A percentile compares a stretch with the other conserved stretches of the same genome.
Conservation (phyloP, 306 rosid genomes). For the Casuarina cunninghamiana region DNA sequence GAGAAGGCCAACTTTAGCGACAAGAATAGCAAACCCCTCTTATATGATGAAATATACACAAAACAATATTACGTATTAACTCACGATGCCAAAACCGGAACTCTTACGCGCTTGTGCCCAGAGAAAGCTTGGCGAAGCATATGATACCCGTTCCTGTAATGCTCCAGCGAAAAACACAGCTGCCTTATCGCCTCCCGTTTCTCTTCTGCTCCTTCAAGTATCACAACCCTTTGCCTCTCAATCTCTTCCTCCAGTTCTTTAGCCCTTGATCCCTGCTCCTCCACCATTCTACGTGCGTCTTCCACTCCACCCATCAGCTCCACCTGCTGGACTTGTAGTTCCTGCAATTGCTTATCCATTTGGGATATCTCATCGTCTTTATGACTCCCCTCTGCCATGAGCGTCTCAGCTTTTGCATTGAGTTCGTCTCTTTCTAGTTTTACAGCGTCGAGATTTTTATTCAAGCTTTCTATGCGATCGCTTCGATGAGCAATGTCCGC, state of each 20-base stretch:
- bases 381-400: conserved; percentile 41
- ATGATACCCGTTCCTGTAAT: conserved; percentile 62
- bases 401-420: conserved; percentile 34
- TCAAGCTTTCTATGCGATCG: conserved; percentile 42
- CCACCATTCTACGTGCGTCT: conserved; percentile 42
- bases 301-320: conserved; percentile 48
- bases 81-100: conserved; percentile 63
- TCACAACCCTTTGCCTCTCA: conserved; percentile 58
- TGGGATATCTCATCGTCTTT: conserved; percentile 45
- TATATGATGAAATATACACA: too few species aligned
- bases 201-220: conserved; percentile 77
- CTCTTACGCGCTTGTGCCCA: conserved; percentile 46
- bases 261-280: conserved; percentile 48
- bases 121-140: conserved; percentile 58
- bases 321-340: conserved; percentile 50
- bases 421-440: conserved; percentile 58
- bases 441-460: conserved; percentile 36
- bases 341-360: conserved; percentile 48
- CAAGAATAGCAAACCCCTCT: too few species aligned
- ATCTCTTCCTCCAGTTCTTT: conserved; percentile 63
- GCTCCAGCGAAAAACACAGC: conserved; percentile 83
- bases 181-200: conserved; percentile 92
- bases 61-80: neutral
- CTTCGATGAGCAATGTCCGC: conserved; percentile 44
- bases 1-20: too few species aligned